Base-by-base conservation (phyloP, 2,329 filamentous ascomycete species). In the Fonsecaea erecta region DNA sequence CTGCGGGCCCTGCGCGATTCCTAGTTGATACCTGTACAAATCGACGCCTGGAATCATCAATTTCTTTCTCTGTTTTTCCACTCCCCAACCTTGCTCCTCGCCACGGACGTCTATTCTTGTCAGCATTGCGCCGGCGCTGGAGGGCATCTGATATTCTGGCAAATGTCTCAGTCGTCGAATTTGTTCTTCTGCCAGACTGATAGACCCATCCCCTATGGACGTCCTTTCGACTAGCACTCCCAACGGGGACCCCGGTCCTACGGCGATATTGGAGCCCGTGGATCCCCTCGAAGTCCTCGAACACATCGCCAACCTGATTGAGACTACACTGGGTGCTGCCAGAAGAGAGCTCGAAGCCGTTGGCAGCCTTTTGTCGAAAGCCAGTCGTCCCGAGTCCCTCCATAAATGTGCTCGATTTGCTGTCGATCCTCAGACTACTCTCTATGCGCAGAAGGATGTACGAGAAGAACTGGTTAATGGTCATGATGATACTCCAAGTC, bases 331-430 rank as follows among this genome's bases (percentile, higher is more conserved):
- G 54, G 91, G 91, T 70, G 90, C 91, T 72, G 86, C 86, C 63
- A 87, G 88, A 75, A 83, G 87, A 68, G 94, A 99, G 75, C 86
- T 99, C 61, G 88, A 94, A 77, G 86, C 86, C 69, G 82, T 88
- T 16, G 93, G 91, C 68, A 97, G 92, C 81, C 83, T 99, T 78
- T 84, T 99, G 68, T 92, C 93, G 64, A 84, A 88, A 73, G 79
- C 83, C 63, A 86, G 85, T 71, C 86, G 92, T 71, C 81, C 84
- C 60, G 94, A 98, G 73, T 97, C 95, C 6, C 81, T 96, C 63
- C 88, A 93, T 75, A 87, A 92, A 81, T 97, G 94, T 78, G 88
- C 88, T 71, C 90, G 93, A 73, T 98, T 98, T 79, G 93, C 93
- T 64, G 88, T 88, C 67, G 96, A 99, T 79, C 85, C 90, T 64